phyloP scores from a whole-genome alignment of 2,329 filamentous ascomycete species.

The Hypoxylon sp. region DNA sequence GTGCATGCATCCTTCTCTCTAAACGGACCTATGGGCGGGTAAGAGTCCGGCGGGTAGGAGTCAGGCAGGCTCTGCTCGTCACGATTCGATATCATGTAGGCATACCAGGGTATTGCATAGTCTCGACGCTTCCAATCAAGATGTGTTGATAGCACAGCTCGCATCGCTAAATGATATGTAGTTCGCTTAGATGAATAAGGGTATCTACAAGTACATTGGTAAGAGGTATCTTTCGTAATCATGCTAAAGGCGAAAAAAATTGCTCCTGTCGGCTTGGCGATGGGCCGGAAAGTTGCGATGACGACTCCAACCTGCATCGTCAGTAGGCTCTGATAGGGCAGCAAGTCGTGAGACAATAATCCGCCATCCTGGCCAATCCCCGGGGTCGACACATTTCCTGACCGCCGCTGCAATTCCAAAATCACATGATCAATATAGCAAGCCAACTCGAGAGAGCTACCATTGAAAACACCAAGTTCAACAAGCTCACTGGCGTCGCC shows the following conservation, averaged over 20 bases:
- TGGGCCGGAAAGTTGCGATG: not conserved
- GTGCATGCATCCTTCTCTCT: not conserved
- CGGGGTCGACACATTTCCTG: too few relatives aligned
- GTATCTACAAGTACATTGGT: too few relatives aligned
- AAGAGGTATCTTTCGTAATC: constrained; percentile 33
- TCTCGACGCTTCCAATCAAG: too few relatives aligned
- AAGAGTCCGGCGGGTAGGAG: too few relatives aligned
- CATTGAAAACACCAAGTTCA: constrained; percentile 9
- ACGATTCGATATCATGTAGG: too few relatives aligned
- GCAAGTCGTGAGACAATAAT: too few relatives aligned
- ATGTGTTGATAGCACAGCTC: not conserved
- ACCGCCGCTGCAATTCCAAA: too few relatives aligned
- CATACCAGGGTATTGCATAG: too few relatives aligned
- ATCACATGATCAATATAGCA: constrained; percentile 9
- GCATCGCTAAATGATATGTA: not conserved
- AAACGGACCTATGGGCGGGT: too few relatives aligned
- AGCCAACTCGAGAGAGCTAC: constrained; percentile 9
- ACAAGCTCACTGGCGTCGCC: constrained; percentile 6
- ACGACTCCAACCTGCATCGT: not conserved
- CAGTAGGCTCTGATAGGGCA: not conserved
- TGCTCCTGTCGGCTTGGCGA: not conserved
- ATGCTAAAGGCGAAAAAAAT: not conserved
- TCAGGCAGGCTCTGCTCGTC: too few relatives aligned
- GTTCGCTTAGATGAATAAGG: too few relatives aligned
- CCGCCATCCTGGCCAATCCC: too few relatives aligned